Conservation (phyloP, 441 rosid genomes). For the Mallotus japonicus region DNA sequence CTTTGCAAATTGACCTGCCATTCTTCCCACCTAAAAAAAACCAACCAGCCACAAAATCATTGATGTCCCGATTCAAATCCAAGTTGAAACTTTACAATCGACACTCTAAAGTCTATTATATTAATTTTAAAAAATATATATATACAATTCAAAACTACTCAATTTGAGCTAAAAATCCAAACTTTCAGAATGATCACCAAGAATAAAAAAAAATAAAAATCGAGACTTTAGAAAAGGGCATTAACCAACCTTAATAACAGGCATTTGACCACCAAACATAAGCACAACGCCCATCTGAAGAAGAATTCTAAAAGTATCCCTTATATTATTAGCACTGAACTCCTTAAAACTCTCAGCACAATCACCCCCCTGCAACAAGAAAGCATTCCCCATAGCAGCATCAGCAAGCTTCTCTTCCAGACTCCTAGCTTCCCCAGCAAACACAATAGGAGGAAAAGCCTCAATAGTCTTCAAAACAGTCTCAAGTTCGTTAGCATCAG, state of each 20-base stretch:
- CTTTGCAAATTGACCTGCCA: slow-evolving; percentile 97
- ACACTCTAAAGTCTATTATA: too few species aligned
- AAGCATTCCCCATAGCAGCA: slow-evolving; percentile 84
- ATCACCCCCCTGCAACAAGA: slow-evolving; percentile 86
- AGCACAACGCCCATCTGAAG: slow-evolving; percentile 88
- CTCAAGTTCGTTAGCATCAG: slow-evolving; percentile 59
- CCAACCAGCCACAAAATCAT: slow-evolving; percentile 35
- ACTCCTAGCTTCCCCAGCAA: slow-evolving; percentile 82
- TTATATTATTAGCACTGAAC: slow-evolving; percentile 72
- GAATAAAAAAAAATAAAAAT: too few species aligned
- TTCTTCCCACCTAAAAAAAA: slow-evolving; percentile 67
- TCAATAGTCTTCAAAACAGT: slow-evolving; percentile 68
- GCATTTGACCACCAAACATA: slow-evolving; percentile 93
- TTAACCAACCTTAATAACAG: slow-evolving; percentile 63
- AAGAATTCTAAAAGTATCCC: slow-evolving; percentile 83
- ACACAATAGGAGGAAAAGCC: slow-evolving; percentile 77
- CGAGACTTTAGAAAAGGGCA: not conserved
- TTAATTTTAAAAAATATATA: too few species aligned
- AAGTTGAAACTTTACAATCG: too few species aligned
- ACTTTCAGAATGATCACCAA: too few species aligned
- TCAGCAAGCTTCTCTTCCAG: slow-evolving; percentile 73
- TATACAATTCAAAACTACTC: slow-evolving; percentile 7
- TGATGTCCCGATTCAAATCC: too few species aligned
- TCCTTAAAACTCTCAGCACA: slow-evolving; percentile 95
- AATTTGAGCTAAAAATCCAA: not conserved